Base-by-base conservation (phyloP, 1,284 basidiomycete genomes). In the Papiliotrema flavescens region DNA sequence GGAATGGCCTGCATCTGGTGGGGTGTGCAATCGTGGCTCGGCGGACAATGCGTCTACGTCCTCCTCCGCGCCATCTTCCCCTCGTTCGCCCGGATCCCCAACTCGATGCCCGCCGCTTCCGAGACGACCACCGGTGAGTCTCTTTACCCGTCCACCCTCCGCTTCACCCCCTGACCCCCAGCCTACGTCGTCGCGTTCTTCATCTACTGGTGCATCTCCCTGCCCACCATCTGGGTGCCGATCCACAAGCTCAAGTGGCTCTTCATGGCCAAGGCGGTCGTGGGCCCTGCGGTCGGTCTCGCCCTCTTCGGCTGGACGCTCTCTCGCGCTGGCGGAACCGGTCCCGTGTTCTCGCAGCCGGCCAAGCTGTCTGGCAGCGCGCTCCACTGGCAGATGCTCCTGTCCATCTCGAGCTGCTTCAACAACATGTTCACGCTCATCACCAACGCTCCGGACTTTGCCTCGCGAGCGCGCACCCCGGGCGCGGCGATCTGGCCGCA, bases 271-370 rank as follows among this genome's bases (percentile, higher is more conserved):
- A 92, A 92, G 74, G 84, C 87, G 1, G 79, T 89, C 60, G 79
- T 92, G 19, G 74, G 76, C 0, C 79, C 79, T 6, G 82, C 81
- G 49, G 86, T 86, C 19, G 88, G 86, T 19, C 82, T 92, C 58
- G 81, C 83, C 2, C 88, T 91, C 76, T 87, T 92, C 73, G 80
- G 85, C 54, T 90, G 90, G 88, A 85, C 84, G 57, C 85, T 91
- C 65, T 80, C 84, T 47, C 87, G 86, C 62, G 88, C 89, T 0
- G 83, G 85, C 50, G 89, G 89, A 28, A 83, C 89, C 17, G 88
- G 89, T 0, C 85, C 88, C n/a, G 86, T 92, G 55, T 78, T 93
- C 47, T 80, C 80, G 47, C 85, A 87, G 58, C 84, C 84, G 7
- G 79, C 84, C 0, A 82, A 76, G 3, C 66, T 90, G n/a, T 81